A percentile compares a stretch with the other conserved stretches of the same genome.
Evolutionary conservation across 192 early-diverging fungal genomes (phyloP).

Genomic region (Irineochytrium annulatum): DNA sequence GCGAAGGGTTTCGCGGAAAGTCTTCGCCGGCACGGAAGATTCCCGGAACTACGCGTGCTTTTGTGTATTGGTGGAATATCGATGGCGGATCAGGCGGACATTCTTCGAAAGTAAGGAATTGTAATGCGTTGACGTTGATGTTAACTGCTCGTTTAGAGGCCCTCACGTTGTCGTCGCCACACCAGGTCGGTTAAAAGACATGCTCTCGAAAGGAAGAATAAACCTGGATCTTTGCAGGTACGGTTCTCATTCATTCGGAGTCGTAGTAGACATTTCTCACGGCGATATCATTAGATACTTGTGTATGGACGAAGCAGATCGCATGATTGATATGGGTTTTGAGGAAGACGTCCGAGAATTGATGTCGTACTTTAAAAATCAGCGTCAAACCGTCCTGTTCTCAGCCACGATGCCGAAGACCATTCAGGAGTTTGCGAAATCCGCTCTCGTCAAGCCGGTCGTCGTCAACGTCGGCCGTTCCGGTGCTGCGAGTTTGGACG

Average conservation of each 20-base stretch:
- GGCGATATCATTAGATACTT: no score
- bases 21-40: slow-evolving; percentile 49
- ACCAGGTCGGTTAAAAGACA: slow-evolving; percentile 89
- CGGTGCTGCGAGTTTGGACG: slow-evolving; percentile 92
- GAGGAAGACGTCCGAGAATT: slow-evolving; percentile 95
- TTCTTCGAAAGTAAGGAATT: slow-evolving; percentile 53
- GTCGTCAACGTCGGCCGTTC: slow-evolving; percentile 98
- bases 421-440: slow-evolving; percentile 93
- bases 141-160: slow-evolving; percentile 46
- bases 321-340: slow-evolving; percentile 99
- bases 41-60: slow-evolving; percentile 69
- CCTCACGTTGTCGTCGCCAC: slow-evolving; percentile 95
- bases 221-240: slow-evolving; percentile 85
- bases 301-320: slow-evolving; percentile 97
- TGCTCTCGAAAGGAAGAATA: slow-evolving; percentile 82
- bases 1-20: slow-evolving; percentile 59
- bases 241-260: no score
- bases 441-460: slow-evolving; percentile 81
- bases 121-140: not conserved
- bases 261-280: no score
- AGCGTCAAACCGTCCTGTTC: slow-evolving; percentile 96
- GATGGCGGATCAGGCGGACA: slow-evolving; percentile 80
- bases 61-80: slow-evolving; percentile 94
- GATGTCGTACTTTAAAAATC: slow-evolving; percentile 89
- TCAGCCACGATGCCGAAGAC: slow-evolving; percentile 98